Evolutionary conservation across 2,329 filamentous ascomycete species (phyloP).

Genomic region (Epicoccum sorghinum): DNA sequence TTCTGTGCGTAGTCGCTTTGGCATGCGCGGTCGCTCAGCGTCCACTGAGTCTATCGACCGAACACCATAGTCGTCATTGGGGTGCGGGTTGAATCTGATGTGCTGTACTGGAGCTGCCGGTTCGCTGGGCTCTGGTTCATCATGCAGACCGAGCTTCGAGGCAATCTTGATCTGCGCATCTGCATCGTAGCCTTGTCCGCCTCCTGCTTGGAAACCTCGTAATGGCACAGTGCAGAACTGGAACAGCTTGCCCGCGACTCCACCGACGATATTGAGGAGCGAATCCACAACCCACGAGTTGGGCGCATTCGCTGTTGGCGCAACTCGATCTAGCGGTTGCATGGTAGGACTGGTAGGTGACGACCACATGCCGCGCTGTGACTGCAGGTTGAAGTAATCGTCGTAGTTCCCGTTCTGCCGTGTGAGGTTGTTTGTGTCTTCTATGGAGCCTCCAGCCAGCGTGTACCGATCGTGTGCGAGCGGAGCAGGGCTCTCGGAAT

Average conservation of each 20-base stretch:
- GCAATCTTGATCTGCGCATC: conserved; percentile 41
- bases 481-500: conserved; percentile 48
- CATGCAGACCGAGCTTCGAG: conserved; percentile 30
- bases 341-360: conserved; percentile 35
- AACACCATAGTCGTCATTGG: conserved; percentile 53
- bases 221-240: conserved; percentile 81
- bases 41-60: conserved; percentile 53
- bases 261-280: conserved; percentile 68
- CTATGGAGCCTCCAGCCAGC: conserved; percentile 56
- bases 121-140: conserved; percentile 21
- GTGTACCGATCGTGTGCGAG: conserved; percentile 60
- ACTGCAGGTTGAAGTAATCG: conserved; percentile 47
- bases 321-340: conserved; percentile 19
- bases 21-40: conserved; percentile 50
- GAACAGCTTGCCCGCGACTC: conserved; percentile 78
- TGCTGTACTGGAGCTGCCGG: conserved; percentile 29
- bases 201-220: conserved; percentile 84
- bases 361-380: conserved; percentile 46
- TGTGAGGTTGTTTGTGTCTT: conserved; percentile 51
- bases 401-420: conserved; percentile 51
- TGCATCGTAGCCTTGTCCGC: conserved; percentile 73
- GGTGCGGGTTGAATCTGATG: conserved; percentile 20
- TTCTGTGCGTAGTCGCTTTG: conserved; percentile 57
- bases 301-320: conserved; percentile 25
- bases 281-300: conserved; percentile 35